Conservation (phyloP, 176 grass and related monocot species). For the Poa pratensis region DNA sequence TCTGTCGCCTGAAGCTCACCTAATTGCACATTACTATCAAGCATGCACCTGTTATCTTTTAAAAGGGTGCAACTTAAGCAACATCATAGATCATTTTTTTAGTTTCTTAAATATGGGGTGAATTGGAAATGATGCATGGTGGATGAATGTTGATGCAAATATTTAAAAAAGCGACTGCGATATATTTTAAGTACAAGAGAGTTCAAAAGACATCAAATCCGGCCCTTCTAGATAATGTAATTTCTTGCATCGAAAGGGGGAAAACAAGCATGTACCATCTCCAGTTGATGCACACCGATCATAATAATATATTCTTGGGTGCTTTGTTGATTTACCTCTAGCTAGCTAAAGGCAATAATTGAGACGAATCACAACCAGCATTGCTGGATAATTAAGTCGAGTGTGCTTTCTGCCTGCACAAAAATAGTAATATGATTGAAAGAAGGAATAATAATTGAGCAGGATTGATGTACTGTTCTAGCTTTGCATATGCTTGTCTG, state of each 20-base stretch:
- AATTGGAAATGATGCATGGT: too few species aligned
- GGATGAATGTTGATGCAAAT: too few species aligned
- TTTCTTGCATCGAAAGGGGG: not conserved
- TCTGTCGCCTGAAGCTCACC: too few species aligned
- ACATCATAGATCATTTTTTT: too few species aligned
- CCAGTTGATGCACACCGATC: not conserved
- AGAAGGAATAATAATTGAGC: constrained; percentile 18
- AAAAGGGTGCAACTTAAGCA: too few species aligned
- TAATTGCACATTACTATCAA: too few species aligned
- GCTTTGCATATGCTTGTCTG: constrained; percentile 5
- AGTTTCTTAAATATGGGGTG: too few species aligned
- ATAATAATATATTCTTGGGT: not conserved
- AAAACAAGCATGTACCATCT: not conserved
- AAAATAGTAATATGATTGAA: not conserved
- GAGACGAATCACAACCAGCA: not conserved
- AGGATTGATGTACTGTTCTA: not conserved
- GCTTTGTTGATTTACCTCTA: constrained; percentile 4
- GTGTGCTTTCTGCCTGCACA: not conserved
- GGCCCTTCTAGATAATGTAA: too few species aligned
- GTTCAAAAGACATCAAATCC: too few species aligned
- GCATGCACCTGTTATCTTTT: too few species aligned
- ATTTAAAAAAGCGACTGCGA: too few species aligned
- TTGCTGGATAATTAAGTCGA: not conserved
- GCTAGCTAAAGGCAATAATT: constrained; percentile 2
- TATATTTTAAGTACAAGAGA: too few species aligned